Conservation (phyloP, 2,329 filamentous ascomycete species). For the Teratosphaeria pseudoeucalypti region DNA sequence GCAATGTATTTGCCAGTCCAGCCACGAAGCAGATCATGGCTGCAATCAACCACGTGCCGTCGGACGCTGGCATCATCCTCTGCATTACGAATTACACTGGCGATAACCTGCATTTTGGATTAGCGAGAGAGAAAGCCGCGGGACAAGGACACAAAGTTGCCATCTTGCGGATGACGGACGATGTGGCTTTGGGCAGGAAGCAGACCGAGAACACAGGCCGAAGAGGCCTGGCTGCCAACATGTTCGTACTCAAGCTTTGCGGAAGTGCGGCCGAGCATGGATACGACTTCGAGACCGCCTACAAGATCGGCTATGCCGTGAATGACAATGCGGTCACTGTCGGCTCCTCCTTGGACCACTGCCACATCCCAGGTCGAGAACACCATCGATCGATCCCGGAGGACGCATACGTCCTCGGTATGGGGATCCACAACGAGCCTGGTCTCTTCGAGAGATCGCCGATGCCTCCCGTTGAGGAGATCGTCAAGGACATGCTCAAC, state of each 20-base stretch:
- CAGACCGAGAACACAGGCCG: conserved; percentile 40
- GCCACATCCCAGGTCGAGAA: conserved; percentile 39
- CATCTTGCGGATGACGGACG: conserved; percentile 40
- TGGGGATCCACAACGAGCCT: conserved; percentile 45
- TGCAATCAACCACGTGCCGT: conserved; percentile 36
- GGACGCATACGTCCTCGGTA: conserved; percentile 30
- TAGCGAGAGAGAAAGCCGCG: conserved; percentile 38
- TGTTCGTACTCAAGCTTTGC: conserved; percentile 37
- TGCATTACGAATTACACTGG: conserved; percentile 43
- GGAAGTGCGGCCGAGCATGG: conserved; percentile 36
- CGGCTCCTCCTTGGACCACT: conserved; percentile 42
- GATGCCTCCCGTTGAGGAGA: conserved; percentile 39
- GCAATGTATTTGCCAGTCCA: conserved; percentile 40
- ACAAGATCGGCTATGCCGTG: conserved; percentile 35
- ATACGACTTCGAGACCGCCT: conserved; percentile 35
- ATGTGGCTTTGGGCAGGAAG: conserved; percentile 38
- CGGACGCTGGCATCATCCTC: conserved; percentile 36
- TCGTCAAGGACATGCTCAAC: conserved; percentile 38
- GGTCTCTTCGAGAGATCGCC: conserved; percentile 36
- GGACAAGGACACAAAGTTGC: conserved; percentile 36
- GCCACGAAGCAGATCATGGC: conserved; percentile 41
- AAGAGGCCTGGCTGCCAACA: conserved; percentile 41
- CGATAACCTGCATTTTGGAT: conserved; percentile 40
- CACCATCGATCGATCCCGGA: conserved; percentile 36
- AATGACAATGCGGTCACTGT: conserved; percentile 40